Conservation (phyloP, 2,329 filamentous ascomycete species). For the Helicocarpus griseus region DNA sequence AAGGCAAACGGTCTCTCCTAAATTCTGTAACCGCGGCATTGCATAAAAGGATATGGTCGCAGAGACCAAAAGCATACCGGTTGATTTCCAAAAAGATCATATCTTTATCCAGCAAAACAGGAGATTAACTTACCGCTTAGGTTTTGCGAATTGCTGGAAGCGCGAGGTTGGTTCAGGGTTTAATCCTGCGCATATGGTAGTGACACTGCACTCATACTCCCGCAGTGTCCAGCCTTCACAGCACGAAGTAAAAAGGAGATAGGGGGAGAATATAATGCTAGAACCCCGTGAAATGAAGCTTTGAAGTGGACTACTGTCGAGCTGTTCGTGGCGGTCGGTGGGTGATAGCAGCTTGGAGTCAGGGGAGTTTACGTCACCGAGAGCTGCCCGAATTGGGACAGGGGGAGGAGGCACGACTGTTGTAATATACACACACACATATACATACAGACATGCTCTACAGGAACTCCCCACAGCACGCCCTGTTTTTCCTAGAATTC, state of each 20-base stretch:
- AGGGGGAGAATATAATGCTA: background rate
- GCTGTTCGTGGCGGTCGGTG: background rate
- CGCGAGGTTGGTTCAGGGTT: background rate
- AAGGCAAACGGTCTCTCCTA: no score
- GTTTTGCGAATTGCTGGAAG: background rate
- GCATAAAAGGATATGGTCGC: no score
- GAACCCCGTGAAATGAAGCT: background rate
- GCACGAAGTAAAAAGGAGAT: background rate
- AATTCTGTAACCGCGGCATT: no score
- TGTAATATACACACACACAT: no score
- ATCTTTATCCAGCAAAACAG: background rate
- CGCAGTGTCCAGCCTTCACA: background rate
- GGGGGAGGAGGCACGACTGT: background rate
- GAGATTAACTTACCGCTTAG: background rate
- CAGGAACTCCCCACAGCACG: background rate
- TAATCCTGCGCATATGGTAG: background rate
- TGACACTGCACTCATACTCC: background rate
- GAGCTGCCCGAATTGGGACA: background rate
- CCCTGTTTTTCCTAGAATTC: no score
- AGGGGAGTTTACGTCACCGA: constrained; percentile 3
- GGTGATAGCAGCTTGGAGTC: background rate
- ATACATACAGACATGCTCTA: no score
- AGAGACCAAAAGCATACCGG: no score
- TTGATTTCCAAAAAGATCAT: no score
- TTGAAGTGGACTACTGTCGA: background rate